Evolutionary conservation across 2,329 filamentous ascomycete species (phyloP), one percentile per base, ranked within the genome.

Genomic region (Lachnellula willkommii): DNA sequence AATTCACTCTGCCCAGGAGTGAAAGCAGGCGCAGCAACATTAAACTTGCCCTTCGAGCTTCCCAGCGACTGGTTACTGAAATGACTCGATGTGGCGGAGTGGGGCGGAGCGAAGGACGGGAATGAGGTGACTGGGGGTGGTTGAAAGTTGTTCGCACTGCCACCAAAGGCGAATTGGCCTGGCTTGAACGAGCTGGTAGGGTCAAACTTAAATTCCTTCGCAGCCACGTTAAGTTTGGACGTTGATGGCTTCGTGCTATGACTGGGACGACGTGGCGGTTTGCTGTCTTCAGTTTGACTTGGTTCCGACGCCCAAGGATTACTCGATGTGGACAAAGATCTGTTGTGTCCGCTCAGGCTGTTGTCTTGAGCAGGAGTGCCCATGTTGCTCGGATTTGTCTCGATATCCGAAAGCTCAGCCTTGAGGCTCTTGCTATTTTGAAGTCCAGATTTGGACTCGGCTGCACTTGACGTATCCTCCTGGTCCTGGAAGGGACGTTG

Each of bases 171-270:
- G 65, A 82, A 82, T 52, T 77, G 72, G 15, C 73, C 70, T 36
- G 78, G 76, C 39, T 77, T 74, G 65, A 83, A 83, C 26, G 72
- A 73, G 65, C 70, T 70, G 43, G 59, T 57, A 42, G 58, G 70
- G 54, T 87, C 80, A 72, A 93, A 93, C 65, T 87, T 90, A 77
- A 96, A 96, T 67, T 94, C 90, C 47, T 91, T 88, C 0, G 93
- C 93, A 60, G 87, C 83, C 32, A 95, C 91, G 65, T 97, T 97
- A 64, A 97, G 80, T 63, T 86, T 92, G 1, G 90, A 90, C 45
- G 85, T 72, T 0, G 84, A 92, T 3, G 84, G 77, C 65, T 87
- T 89, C 68, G 85, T 87, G 17, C 77, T 79, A 66, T 91, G 88
- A 60, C 80, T 81, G 11, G 77, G 73, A 15, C 72, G 74, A 45